phyloP scores from a whole-genome alignment of 768 basidiomycete genomes.

The Hebeloma cylindrosporum region DNA sequence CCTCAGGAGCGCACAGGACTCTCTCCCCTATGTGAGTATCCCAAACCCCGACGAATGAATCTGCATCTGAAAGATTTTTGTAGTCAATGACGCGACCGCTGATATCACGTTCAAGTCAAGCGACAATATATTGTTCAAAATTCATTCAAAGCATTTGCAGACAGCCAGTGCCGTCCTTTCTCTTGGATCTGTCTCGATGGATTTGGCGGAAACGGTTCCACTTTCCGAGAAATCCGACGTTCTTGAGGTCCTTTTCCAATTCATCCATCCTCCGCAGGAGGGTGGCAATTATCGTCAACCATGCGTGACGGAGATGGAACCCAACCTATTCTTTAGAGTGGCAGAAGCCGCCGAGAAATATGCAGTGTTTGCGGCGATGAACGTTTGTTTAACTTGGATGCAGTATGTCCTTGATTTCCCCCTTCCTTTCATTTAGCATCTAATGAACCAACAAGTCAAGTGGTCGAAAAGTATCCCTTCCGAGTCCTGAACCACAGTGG shows the following conservation, averaged over 20 bases:
- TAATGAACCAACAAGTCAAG: neutral
- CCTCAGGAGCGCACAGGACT: no score
- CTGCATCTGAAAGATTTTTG: no score
- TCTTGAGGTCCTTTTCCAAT: constrained; percentile 12
- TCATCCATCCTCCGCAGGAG: constrained; percentile 5
- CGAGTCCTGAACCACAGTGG: constrained; percentile 6
- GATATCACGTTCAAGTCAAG: neutral
- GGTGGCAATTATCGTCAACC: constrained; percentile 5
- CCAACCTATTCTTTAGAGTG: constrained; percentile 9
- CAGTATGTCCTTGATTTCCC: constrained; percentile 7
- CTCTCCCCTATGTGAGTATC: no score
- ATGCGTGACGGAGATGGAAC: constrained; percentile 1
- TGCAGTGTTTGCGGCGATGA: constrained; percentile 24
- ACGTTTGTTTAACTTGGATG: constrained; percentile 17
- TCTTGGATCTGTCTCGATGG: neutral
- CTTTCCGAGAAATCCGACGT: constrained; percentile 5
- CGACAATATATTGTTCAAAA: neutral
- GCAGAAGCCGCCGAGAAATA: constrained; percentile 28
- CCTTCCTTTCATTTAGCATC: neutral
- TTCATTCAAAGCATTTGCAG: neutral
- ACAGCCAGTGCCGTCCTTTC: constrained; percentile 3
- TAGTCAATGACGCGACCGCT: no score
- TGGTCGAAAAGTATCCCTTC: constrained; percentile 1
- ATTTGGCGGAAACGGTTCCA: neutral
- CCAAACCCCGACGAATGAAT: no score